A percentile compares a stretch with the other conserved stretches of the same genome.
These are phyloP conservation scores for Agrocybe pediades DNA, from an alignment of 768 basidiomycete genomes.

Conservation along the genomic window DNA sequence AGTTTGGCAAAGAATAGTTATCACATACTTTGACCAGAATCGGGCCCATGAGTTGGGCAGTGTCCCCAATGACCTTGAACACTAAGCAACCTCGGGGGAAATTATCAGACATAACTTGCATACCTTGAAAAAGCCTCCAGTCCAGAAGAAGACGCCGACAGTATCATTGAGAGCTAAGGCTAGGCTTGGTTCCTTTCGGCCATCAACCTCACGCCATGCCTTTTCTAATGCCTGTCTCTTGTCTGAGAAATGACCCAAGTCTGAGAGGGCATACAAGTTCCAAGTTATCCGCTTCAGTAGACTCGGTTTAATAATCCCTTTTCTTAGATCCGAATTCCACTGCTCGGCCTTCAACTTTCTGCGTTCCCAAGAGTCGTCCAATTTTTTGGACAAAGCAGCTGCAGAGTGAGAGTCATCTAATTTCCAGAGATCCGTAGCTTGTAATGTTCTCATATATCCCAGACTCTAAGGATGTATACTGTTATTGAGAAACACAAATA, in stretches of 20 bases:
- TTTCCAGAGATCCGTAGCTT: conserved; percentile 76
- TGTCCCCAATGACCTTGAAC: conserved; percentile 66
- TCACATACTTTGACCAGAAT: conserved; percentile 53
- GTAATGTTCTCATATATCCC: conserved; percentile 73
- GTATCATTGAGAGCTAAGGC: conserved; percentile 64
- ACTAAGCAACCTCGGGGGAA: conserved; percentile 3
- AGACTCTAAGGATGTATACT: conserved; percentile 37
- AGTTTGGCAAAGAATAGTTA: background rate
- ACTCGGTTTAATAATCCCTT: conserved; percentile 44
- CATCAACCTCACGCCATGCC: conserved; percentile 47
- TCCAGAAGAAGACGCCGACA: conserved; percentile 62
- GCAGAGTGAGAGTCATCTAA: conserved; percentile 54
- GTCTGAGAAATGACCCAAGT: conserved; percentile 25
- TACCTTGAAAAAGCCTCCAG: conserved; percentile 61
- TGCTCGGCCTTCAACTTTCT: conserved; percentile 49
- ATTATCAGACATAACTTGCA: background rate
- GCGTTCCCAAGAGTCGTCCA: conserved; percentile 56
- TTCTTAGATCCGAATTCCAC: conserved; percentile 56
- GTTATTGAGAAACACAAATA: background rate
- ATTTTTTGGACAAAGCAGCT: conserved; percentile 46
- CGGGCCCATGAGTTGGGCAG: conserved; percentile 62
- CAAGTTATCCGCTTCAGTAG: conserved; percentile 40
- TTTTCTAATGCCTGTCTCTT: conserved; percentile 33
- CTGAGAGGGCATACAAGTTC: conserved; percentile 33
- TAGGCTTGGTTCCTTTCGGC: conserved; percentile 50